phyloP scores from a whole-genome alignment of 768 basidiomycete genomes.

The Trametes villosa region DNA sequence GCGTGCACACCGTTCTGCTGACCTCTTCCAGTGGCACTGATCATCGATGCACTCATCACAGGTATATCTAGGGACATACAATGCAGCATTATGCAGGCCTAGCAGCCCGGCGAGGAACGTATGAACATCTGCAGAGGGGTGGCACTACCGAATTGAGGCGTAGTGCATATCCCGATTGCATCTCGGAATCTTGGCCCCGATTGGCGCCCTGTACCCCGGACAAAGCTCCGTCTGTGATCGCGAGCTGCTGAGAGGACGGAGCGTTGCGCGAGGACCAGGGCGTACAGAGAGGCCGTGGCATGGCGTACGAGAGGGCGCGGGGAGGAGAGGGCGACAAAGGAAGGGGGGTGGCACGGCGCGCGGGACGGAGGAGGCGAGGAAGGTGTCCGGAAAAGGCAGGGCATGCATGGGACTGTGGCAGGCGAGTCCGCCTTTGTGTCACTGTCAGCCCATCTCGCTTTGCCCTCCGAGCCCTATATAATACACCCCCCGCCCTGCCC shows the following conservation, averaged over 20 bases:
- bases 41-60: no score
- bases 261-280: neutral
- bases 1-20: no score
- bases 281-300: neutral
- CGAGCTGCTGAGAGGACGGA: neutral
- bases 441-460: constrained; percentile 20
- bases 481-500: constrained; percentile 1
- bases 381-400: constrained; percentile 17
- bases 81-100: no score
- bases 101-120: no score
- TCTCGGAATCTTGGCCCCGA: constrained; percentile 4
- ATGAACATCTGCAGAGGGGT: no score
- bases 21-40: no score
- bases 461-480: constrained; percentile 17
- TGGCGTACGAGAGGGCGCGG: neutral
- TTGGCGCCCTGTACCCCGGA: constrained; percentile 9
- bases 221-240: constrained; percentile 1
- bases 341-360: neutral
- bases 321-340: constrained; percentile 6
- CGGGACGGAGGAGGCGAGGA: constrained; percentile 16
- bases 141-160: no score
- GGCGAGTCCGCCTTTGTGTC: constrained; percentile 17
- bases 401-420: constrained; percentile 1
- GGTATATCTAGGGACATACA: no score
- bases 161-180: neutral